These are phyloP conservation scores for Pseudocercospora macadamiae DNA, from an alignment of 2,329 filamentous ascomycete species.

Conservation along the genomic window DNA sequence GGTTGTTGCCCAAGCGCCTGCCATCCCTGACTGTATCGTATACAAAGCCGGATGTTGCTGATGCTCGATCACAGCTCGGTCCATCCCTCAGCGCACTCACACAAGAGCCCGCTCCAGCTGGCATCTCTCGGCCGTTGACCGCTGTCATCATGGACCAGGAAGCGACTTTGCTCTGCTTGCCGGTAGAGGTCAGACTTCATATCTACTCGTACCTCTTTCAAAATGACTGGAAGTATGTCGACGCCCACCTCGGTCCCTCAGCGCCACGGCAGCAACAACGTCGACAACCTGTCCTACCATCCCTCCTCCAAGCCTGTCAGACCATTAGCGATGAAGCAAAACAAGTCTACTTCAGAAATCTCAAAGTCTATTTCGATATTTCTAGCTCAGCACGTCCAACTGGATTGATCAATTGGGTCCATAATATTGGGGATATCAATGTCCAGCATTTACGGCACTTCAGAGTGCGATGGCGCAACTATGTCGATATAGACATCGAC, in stretches of 20 bases:
- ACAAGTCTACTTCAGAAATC: slow-evolving; percentile 23
- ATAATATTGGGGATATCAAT: slow-evolving; percentile 17
- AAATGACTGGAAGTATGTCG: slow-evolving; percentile 19
- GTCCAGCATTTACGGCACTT: slow-evolving; percentile 19
- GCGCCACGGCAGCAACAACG: not conserved
- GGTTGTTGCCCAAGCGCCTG: not conserved
- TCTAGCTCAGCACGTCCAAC: not conserved
- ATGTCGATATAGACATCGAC: slow-evolving; percentile 24
- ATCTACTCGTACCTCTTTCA: slow-evolving; percentile 24
- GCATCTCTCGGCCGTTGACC: not conserved
- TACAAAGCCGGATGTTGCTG: not conserved
- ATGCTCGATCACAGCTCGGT: not conserved
- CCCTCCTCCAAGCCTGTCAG: slow-evolving; percentile 20
- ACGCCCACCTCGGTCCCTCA: slow-evolving; percentile 3
- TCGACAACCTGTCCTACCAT: not conserved
- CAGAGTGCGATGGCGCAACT: slow-evolving; percentile 23
- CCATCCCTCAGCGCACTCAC: not conserved
- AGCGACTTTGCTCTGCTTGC: slow-evolving; percentile 20
- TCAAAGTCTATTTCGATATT: slow-evolving; percentile 22
- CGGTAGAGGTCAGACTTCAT: slow-evolving; percentile 20
- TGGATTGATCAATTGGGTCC: slow-evolving; percentile 19
- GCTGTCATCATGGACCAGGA: not conserved
- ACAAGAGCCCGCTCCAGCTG: not conserved
- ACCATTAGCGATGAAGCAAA: slow-evolving; percentile 18
- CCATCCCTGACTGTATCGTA: not conserved